Conservation (phyloP, 225 moss, liverwort and hornwort species). For the Bryoerythrophyllum caledonicum region DNA sequence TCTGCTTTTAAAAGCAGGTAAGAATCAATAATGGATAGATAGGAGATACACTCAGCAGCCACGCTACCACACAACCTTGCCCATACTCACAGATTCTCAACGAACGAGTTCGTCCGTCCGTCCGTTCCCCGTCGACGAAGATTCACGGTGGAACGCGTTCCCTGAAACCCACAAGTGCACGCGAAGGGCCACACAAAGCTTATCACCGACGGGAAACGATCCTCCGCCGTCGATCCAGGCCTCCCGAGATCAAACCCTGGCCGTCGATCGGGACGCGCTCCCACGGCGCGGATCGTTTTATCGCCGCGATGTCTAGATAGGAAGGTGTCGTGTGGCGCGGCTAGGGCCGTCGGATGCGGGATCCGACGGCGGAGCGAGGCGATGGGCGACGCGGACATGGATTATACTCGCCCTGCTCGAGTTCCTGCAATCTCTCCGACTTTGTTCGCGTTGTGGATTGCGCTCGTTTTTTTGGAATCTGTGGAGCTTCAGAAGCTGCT, state of each 20-base stretch:
- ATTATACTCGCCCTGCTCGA: conserved; percentile 1
- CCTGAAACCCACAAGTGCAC: conserved; percentile 23
- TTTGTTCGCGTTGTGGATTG: conserved; percentile 7
- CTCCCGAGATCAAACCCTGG: rapidly evolving
- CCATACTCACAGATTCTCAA: conserved; percentile 22
- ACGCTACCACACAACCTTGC: not conserved
- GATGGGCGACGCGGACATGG: not conserved
- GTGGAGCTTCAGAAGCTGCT: not conserved
- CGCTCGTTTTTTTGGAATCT: conserved; percentile 20
- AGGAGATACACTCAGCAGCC: conserved; percentile 26
- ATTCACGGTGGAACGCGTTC: conserved; percentile 37
- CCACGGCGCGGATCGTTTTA: not conserved
- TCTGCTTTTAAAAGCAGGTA: conserved; percentile 19
- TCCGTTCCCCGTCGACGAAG: conserved; percentile 23
- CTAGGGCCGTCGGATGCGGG: rapidly evolving
- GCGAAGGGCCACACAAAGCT: conserved; percentile 63
- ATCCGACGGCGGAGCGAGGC: conserved; percentile 21
- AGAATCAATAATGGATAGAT: conserved; percentile 21
- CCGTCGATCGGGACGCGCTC: not conserved
- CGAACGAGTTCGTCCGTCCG: not conserved
- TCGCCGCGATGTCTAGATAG: conserved; percentile 16
- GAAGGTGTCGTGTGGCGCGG: not conserved
- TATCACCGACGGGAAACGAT: conserved; percentile 16
- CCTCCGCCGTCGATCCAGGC: not conserved
- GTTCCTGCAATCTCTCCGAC: conserved; percentile 18